Conservation (phyloP, 148 eudicot species). For the Nyssa sinensis region DNA sequence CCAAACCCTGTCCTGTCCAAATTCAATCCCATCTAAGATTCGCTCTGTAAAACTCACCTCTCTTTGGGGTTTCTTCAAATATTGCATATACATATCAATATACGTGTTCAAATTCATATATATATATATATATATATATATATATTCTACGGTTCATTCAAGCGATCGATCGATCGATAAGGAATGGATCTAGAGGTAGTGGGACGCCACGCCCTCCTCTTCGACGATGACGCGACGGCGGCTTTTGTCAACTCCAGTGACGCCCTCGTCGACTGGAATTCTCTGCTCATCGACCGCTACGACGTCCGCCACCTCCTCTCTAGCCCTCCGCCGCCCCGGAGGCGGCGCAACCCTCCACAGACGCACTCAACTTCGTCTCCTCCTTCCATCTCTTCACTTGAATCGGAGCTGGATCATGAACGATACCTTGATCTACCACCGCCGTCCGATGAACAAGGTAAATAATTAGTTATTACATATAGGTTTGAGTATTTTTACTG, state of each 20-base stretch:
- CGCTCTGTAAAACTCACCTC: not conserved
- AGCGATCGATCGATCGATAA: not conserved
- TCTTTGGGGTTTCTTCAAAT: not conserved
- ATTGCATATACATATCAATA: not conserved
- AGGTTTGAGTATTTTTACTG: too few species aligned
- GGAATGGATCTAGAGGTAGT: slow-evolving; percentile 55
- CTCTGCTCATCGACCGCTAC: slow-evolving; percentile 91
- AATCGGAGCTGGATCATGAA: slow-evolving; percentile 60
- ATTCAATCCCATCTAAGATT: not conserved
- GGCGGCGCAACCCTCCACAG: slow-evolving; percentile 32
- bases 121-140: too few species aligned
- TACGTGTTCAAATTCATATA: not conserved
- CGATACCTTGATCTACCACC: slow-evolving; percentile 71
- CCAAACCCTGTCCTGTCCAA: not conserved
- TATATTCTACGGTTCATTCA: slow-evolving; percentile 4
- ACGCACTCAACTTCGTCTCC: slow-evolving; percentile 11
- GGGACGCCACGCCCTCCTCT: too few species aligned
- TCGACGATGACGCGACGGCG: slow-evolving; percentile 84
- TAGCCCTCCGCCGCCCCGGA: slow-evolving; percentile 58
- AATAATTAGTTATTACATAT: not conserved
- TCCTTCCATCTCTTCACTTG: slow-evolving; percentile 32
- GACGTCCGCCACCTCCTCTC: slow-evolving; percentile 96
- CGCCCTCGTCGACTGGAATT: slow-evolving; percentile 90
- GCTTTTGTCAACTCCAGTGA: slow-evolving; percentile 80
- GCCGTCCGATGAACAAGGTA: slow-evolving; percentile 49